Conservation (phyloP, 1,139 yeast genomes). For the Arxiozyma bovina region DNA sequence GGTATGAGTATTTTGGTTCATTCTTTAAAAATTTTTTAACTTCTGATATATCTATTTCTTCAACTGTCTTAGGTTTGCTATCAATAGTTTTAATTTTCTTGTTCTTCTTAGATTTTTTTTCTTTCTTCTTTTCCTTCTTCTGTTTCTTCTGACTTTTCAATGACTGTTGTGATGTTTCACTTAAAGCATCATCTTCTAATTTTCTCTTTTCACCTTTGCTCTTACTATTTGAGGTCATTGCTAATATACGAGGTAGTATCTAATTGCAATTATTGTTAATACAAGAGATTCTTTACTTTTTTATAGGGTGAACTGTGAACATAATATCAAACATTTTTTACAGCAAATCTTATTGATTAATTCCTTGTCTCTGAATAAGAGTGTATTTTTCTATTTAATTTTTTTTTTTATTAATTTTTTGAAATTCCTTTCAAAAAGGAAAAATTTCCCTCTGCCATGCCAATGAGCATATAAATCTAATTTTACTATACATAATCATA, state of each 20-base stretch:
- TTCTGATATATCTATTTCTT: background rate
- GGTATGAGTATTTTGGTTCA: slow-evolving; percentile 18
- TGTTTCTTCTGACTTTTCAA: background rate
- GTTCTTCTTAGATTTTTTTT: background rate
- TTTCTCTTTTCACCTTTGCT: background rate
- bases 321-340: no score
- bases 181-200: background rate
- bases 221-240: background rate
- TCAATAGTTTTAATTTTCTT: background rate
- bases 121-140: background rate
- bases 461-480: background rate
- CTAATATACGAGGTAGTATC: background rate
- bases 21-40: background rate
- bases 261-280: no score
- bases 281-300: background rate
- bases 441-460: background rate
- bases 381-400: background rate
- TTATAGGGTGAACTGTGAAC: background rate
- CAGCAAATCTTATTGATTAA: background rate
- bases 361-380: background rate
- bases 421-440: no score
- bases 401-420: no score
- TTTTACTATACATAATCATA: background rate
- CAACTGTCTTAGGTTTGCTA: background rate
- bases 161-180: background rate